Evolutionary conservation across 768 basidiomycete genomes (phyloP), one percentile per base, ranked within the genome.

Genomic region (Mrakia gelida): DNA sequence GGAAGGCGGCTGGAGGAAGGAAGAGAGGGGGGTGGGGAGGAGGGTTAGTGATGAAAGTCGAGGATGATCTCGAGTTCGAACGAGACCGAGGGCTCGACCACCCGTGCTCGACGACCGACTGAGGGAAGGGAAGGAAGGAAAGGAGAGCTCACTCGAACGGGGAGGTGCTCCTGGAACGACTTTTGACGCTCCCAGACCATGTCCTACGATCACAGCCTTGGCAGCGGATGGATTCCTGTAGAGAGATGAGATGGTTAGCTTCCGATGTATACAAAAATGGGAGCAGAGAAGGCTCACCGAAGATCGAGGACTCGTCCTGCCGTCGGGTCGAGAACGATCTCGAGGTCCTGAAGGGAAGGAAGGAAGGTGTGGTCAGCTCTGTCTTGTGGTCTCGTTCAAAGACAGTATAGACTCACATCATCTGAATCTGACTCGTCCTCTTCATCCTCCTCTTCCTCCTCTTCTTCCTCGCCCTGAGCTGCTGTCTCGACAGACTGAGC

Each of bases 281-380:
- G 38, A 63, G 41, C 38, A 41, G 5, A 38, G 7, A 5, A 72
- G 30, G 52, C 83, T 75, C 59, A 84, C 84, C 84, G 80, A 63
- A 84, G 79, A 77, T 85, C 84, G 67, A 85, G 73, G 8, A 80
- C 80, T 43, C 83, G 72, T 26, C 89, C 84, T 13, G 90, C 86
- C 3, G 90, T 90, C 8, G 81, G 80, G 81, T 96, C 93, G 89
- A 93, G 91, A 75, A 96, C 94, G 80, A 96, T 92, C 86, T 96
- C 94, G 80, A 96, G 87, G 83, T 96, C 91, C 91, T 93, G 80
- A 38, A 32, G 15, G 13, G 21, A 52, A 52, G 78, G 75, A 41
- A 38, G 56, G 41, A 52, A 5, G 11, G 10, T 9, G 3, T 21
- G 10, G 65, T 68, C 61, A 43, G 54, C 43, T 75, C 38, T 23